Conservation (phyloP, 2,329 filamentous ascomycete genomes). For the Xylariaceae sp. region DNA sequence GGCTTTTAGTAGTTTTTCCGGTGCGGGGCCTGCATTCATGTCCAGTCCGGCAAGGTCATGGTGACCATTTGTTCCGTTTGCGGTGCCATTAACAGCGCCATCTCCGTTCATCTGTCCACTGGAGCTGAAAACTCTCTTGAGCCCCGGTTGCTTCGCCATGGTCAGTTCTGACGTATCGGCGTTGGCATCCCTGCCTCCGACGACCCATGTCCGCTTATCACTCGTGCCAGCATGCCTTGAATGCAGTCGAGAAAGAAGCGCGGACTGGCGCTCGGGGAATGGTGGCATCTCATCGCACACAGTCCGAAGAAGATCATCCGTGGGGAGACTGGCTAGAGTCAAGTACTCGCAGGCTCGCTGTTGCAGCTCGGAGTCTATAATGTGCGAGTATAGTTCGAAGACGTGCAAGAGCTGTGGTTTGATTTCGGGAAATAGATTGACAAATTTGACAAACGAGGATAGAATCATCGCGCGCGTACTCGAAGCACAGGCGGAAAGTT, state of each 20-base stretch:
- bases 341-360: conserved; percentile 96
- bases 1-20: conserved; percentile 58
- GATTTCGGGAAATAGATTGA: conserved; percentile 98
- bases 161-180: conserved; percentile 74
- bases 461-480: conserved; percentile 90
- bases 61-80: conserved; percentile 51
- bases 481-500: conserved; percentile 84
- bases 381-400: conserved; percentile 90
- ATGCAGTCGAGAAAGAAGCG: conserved; percentile 85
- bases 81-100: conserved; percentile 38
- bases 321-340: conserved; percentile 77
- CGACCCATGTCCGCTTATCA: conserved; percentile 95
- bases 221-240: conserved; percentile 91
- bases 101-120: conserved; percentile 51
- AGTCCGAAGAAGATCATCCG: conserved; percentile 87
- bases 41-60: conserved; percentile 81
- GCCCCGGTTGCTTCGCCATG: conserved; percentile 74
- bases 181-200: conserved; percentile 95
- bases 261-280: conserved; percentile 91
- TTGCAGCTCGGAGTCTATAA: conserved; percentile 90
- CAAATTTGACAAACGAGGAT: conserved; percentile 94
- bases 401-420: conserved; percentile 90
- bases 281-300: conserved; percentile 99
- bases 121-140: conserved; percentile 81
- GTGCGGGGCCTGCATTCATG: conserved; percentile 60